These are phyloP conservation scores for Saccharomycopsis fibuligera DNA, from an alignment of 805 yeast genomes.

Conservation along the genomic window DNA sequence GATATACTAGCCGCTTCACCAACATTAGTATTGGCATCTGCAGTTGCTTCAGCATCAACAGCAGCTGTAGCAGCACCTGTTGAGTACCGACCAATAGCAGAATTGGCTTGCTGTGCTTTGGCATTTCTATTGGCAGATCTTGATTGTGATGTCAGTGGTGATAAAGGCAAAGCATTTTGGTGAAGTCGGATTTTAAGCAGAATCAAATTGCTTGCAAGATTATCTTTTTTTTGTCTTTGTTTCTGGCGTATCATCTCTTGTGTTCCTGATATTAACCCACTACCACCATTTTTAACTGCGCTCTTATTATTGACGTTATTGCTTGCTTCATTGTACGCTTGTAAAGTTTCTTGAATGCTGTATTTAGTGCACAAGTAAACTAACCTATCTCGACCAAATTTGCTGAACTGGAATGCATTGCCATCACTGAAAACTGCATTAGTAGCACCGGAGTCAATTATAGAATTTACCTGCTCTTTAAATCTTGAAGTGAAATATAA, in stretches of 20 bases:
- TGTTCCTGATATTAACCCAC: no score
- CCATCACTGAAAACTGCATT: not conserved
- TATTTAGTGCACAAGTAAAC: constrained; percentile 21
- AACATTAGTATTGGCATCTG: not conserved
- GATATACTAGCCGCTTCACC: not conserved
- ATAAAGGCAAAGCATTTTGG: not conserved
- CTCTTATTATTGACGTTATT: not conserved
- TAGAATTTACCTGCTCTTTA: constrained; percentile 22
- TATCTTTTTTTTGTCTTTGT: not conserved
- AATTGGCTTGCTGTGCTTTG: not conserved
- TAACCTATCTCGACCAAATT: constrained; percentile 17
- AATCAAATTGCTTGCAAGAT: not conserved
- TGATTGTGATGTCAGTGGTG: no score
- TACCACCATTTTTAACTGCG: no score
- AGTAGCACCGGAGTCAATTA: no score
- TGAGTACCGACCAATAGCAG: no score
- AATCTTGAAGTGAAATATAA: constrained; percentile 56
- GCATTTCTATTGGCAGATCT: not conserved
- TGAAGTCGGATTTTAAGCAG: constrained; percentile 1
- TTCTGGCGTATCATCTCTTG: no score
- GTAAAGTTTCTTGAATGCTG: not conserved
- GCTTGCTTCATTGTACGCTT: no score
- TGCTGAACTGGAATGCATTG: not conserved
- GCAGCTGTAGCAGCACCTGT: not conserved
- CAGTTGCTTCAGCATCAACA: not conserved